Base-by-base conservation (phyloP, 305 asterid genomes). In the Solanum hybrid region DNA sequence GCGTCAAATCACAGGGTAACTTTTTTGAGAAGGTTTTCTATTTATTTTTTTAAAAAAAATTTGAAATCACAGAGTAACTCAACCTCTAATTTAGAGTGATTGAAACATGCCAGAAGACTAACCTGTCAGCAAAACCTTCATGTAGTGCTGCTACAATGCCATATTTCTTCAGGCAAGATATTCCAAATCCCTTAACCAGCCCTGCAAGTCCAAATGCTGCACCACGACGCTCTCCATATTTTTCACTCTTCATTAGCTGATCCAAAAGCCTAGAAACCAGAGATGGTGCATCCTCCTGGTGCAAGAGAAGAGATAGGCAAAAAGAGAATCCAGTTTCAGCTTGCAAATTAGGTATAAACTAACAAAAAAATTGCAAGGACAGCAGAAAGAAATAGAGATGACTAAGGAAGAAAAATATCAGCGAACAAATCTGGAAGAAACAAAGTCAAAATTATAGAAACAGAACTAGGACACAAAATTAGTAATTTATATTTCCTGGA, bases 141-240 rank as follows among this genome's bases (percentile, higher is more conserved):
- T 92, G 93, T 91, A 98, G 91, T 81, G 94, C 94, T 31, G 92
- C 92, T 88, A 88, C 92, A 89, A 96, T 92, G 92, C 93, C 95
- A 93, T 96, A 95, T 94, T 96, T 98, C 95, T 96, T 96, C 90
- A 98, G 92, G 92, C 93, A 93, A 90, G 99, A 91, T 90, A 98
- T 95, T 93, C 97, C 92, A 90, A 96, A 98, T 86, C 99, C 99
- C 94, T 95, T 96, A 6, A 98, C 97, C 88, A 93, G 97, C 79
- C 99, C 99, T 90, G 99, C 98, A 75, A 96, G 95, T 86, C 99
- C 99, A 96, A 98, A 98, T 38, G 99, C 99, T 75, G 99, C 99
- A 91, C 99, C 99, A 87, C 99, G 99, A 80, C 99, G 99, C 91
- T 98, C 99, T 92, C 99, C 99, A 87, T 98, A 98, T 93, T 95